A percentile compares a stretch with the other conserved stretches of the same genome.
Conservation (phyloP, 139 green algal genomes). For the Edaphochlamys debaryana region DNA sequence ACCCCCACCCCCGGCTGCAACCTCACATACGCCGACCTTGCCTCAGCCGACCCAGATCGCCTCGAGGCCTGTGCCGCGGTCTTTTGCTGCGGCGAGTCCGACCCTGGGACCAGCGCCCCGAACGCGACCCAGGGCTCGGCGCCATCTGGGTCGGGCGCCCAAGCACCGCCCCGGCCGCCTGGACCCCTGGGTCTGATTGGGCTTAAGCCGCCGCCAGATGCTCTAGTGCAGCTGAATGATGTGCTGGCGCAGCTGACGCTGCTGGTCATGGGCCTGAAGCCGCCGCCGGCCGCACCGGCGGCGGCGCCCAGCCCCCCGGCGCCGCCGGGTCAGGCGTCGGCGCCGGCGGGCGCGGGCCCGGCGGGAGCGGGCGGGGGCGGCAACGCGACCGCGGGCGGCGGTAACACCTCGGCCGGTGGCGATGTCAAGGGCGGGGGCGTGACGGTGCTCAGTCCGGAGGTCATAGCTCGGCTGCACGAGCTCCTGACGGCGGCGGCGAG, state of each 20-base stretch:
- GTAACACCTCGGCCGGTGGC: neutral
- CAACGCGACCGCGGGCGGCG: neutral
- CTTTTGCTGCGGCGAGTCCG: conserved; percentile 45
- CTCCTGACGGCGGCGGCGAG: conserved; percentile 20
- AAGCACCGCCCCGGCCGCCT: neutral
- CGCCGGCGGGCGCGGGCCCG: too few relatives aligned
- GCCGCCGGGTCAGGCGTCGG: too few relatives aligned
- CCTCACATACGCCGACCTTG: neutral
- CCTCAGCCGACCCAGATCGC: neutral
- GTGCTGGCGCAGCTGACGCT: neutral
- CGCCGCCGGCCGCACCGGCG: neutral
- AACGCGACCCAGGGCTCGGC: neutral
- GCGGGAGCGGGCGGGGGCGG: neutral
- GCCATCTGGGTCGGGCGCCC: neutral
- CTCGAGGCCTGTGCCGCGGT: conserved; percentile 11
- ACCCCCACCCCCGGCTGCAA: too few relatives aligned
- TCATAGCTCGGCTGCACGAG: neutral
- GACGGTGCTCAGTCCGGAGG: neutral
- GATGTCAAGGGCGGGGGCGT: neutral
- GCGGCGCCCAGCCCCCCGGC: too few relatives aligned
- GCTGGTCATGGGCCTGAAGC: neutral
- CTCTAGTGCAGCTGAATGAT: neutral
- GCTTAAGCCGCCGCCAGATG: too few relatives aligned
- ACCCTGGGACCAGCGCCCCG: too few relatives aligned
- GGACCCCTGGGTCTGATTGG: neutral